phyloP scores from a whole-genome alignment of 2,329 filamentous ascomycete species.

The Alternaria infectoria region DNA sequence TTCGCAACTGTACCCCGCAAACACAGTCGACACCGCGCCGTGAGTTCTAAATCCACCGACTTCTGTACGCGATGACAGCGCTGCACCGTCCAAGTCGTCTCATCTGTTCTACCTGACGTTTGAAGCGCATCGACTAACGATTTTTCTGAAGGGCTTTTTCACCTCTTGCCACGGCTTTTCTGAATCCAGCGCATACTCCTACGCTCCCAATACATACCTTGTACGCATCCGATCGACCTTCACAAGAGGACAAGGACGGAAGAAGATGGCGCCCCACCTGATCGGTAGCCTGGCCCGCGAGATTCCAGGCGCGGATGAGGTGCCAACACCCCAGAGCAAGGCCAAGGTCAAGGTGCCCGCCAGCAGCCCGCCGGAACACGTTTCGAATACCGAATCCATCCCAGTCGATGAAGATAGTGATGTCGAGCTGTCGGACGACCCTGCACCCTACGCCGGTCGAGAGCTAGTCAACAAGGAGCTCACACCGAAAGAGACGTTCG shows the following conservation, averaged over 20 bases:
- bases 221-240: not conserved
- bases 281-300: not conserved
- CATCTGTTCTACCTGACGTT: not conserved
- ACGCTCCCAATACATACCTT: not conserved
- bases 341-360: not conserved
- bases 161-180: not conserved
- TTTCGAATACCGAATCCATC: not conserved
- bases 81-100: not conserved
- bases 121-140: not conserved
- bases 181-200: not conserved
- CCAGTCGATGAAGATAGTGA: not conserved
- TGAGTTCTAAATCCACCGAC: not conserved
- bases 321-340: not conserved
- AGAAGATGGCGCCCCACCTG: not conserved
- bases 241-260: not conserved
- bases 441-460: not conserved
- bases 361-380: not conserved
- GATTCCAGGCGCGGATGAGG: not conserved
- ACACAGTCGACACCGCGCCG: not conserved
- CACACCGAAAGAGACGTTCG: not conserved
- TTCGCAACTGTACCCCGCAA: not conserved
- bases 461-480: not conserved
- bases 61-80: not conserved
- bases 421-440: not conserved
- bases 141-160: not conserved